These are phyloP conservation scores for Nitzschia putrida DNA, from an alignment of 108 stramenopile species.

Conservation along the genomic window DNA sequence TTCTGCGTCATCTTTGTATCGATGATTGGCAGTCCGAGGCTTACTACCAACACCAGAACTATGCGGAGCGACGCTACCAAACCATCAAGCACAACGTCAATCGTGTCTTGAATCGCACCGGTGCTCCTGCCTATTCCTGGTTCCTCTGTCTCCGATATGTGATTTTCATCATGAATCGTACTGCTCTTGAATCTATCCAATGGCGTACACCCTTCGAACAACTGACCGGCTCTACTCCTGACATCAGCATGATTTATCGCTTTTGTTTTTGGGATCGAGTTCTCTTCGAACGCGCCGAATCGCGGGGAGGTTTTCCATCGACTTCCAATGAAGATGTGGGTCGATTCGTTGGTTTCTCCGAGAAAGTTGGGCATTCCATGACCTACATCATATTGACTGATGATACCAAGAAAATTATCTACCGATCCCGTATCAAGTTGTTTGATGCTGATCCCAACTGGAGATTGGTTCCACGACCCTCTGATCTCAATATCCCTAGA, in stretches of 20 bases:
- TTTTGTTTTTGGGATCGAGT: slow-evolving; percentile 34
- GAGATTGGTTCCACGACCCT: not conserved
- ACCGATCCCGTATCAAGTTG: not conserved
- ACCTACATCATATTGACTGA: slow-evolving; percentile 24
- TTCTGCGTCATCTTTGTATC: slow-evolving; percentile 25
- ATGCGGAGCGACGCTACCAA: slow-evolving; percentile 30
- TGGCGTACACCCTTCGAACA: slow-evolving; percentile 15
- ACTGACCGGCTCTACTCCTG: slow-evolving; percentile 13
- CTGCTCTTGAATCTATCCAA: slow-evolving; percentile 12
- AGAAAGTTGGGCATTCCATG: slow-evolving; percentile 40
- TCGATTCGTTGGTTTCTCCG: slow-evolving; percentile 30
- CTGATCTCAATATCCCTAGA: not conserved
- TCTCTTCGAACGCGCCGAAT: not conserved
- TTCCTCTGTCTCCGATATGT: slow-evolving; percentile 31
- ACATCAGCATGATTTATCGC: slow-evolving; percentile 18
- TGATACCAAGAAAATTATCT: slow-evolving; percentile 3
- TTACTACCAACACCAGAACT: slow-evolving; percentile 38
- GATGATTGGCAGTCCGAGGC: slow-evolving; percentile 27
- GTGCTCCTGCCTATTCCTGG: slow-evolving; percentile 27
- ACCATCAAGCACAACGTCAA: slow-evolving; percentile 19
- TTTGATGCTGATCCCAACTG: not conserved
- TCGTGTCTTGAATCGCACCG: slow-evolving; percentile 23
- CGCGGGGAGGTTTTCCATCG: slow-evolving; percentile 14
- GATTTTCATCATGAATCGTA: slow-evolving; percentile 25
- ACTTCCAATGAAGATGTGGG: slow-evolving; percentile 4